Evolutionary conservation across 1,284 basidiomycete genomes (phyloP).

Genomic region (Takashimella tepidaria): DNA sequence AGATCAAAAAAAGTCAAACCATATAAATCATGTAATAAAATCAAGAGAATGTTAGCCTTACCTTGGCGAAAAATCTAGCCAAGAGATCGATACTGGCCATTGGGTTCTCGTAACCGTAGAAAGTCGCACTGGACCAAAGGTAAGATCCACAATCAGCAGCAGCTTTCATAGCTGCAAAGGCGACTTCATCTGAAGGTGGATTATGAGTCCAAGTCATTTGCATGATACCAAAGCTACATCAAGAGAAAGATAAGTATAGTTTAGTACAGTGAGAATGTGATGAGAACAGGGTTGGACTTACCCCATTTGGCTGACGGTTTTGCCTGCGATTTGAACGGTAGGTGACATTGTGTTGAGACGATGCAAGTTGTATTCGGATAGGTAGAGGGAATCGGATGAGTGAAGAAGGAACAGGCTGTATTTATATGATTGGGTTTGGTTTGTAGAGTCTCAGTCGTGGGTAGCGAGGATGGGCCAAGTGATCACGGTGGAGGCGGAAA

Average conservation of each 20-base stretch:
- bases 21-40: slow-evolving; percentile 31
- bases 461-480: too few species aligned
- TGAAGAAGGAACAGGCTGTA: too few species aligned
- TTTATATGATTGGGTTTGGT: too few species aligned
- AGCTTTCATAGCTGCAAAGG: slow-evolving; percentile 59
- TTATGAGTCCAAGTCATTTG: slow-evolving; percentile 53
- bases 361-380: too few species aligned
- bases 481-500: too few species aligned
- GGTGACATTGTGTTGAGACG: too few species aligned
- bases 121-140: slow-evolving; percentile 46
- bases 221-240: slow-evolving; percentile 52
- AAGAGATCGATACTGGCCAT: slow-evolving; percentile 43
- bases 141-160: slow-evolving; percentile 57
- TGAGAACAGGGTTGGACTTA: too few species aligned
- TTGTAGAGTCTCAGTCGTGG: too few species aligned
- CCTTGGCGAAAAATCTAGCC: slow-evolving; percentile 41
- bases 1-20: too few species aligned
- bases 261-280: neutral
- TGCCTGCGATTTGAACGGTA: slow-evolving; percentile 29
- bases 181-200: slow-evolving; percentile 54
- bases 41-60: slow-evolving; percentile 3
- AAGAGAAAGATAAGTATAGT: neutral
- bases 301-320: slow-evolving; percentile 34
- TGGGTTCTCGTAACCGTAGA: slow-evolving; percentile 37
- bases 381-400: too few species aligned